These are phyloP conservation scores for Hippophae tibetana DNA, from an alignment of 306 rosid species.

Conservation along the genomic window DNA sequence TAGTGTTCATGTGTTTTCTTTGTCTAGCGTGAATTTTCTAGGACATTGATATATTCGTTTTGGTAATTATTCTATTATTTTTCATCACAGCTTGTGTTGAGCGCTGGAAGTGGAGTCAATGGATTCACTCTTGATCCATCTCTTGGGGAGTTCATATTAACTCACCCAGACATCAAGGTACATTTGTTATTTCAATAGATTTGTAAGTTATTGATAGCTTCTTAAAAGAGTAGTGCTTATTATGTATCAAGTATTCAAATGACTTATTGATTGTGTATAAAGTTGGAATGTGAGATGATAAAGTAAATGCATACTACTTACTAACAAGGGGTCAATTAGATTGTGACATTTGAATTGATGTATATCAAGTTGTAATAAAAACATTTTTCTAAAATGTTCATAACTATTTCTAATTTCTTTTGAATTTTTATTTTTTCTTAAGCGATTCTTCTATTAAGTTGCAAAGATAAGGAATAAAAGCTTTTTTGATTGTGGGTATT, in stretches of 20 bases:
- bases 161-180: slow-evolving; percentile 94
- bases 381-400: no score
- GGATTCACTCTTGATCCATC: slow-evolving; percentile 97
- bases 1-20: background rate
- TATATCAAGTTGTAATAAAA: no score
- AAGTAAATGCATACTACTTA: no score
- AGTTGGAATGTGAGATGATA: no score
- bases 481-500: background rate
- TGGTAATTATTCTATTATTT: slow-evolving; percentile 13
- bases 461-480: background rate
- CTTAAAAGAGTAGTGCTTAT: background rate
- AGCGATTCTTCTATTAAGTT: background rate
- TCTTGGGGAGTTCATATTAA: slow-evolving; percentile 91
- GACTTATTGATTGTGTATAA: no score
- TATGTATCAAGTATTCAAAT: no score
- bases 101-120: slow-evolving; percentile 73
- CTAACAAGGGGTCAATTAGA: no score
- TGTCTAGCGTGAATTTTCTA: background rate
- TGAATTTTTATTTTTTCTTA: background rate
- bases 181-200: background rate
- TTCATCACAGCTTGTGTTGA: slow-evolving; percentile 58
- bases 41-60: slow-evolving; percentile 7
- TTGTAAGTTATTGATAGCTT: background rate
- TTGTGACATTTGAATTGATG: no score
- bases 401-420: background rate